These are phyloP conservation scores for Paecilomyces formosus DNA, from an alignment of 2,329 filamentous ascomycete species.

Conservation along the genomic window DNA sequence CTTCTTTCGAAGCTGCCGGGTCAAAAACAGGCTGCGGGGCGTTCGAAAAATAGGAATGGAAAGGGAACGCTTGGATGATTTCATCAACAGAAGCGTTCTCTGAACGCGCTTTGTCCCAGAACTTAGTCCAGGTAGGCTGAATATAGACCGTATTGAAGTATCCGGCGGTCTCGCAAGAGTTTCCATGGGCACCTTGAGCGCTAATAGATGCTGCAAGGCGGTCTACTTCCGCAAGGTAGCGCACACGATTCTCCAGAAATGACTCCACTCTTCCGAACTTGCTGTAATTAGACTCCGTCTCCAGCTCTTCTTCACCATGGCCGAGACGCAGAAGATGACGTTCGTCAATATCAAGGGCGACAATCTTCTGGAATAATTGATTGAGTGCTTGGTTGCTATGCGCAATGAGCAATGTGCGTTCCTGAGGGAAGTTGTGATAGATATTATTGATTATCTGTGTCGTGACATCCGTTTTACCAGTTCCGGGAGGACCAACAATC, in stretches of 20 bases:
- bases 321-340: conserved; percentile 86
- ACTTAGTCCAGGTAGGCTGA: conserved; percentile 79
- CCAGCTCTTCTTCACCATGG: conserved; percentile 90
- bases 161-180: conserved; percentile 90
- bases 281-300: conserved; percentile 79
- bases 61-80: conserved; percentile 72
- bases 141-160: conserved; percentile 95
- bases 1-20: conserved; percentile 54
- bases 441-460: conserved; percentile 99
- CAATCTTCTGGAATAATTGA: conserved; percentile 95
- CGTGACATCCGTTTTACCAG: conserved; percentile 97
- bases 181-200: conserved; percentile 89
- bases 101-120: conserved; percentile 57
- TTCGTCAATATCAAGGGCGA: conserved; percentile 91
- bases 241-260: conserved; percentile 79
- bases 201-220: conserved; percentile 76
- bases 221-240: conserved; percentile 74
- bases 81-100: conserved; percentile 52
- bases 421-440: conserved; percentile 92
- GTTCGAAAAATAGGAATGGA: conserved; percentile 78
- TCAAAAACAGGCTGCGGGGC: conserved; percentile 82
- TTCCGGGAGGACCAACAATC: conserved; percentile 90
- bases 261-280: conserved; percentile 93
- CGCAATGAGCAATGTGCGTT: conserved; percentile 85
- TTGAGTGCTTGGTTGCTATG: conserved; percentile 98